Conservation (phyloP, 192 early-diverging fungal genomes). For the Blastocladiella britannica region DNA sequence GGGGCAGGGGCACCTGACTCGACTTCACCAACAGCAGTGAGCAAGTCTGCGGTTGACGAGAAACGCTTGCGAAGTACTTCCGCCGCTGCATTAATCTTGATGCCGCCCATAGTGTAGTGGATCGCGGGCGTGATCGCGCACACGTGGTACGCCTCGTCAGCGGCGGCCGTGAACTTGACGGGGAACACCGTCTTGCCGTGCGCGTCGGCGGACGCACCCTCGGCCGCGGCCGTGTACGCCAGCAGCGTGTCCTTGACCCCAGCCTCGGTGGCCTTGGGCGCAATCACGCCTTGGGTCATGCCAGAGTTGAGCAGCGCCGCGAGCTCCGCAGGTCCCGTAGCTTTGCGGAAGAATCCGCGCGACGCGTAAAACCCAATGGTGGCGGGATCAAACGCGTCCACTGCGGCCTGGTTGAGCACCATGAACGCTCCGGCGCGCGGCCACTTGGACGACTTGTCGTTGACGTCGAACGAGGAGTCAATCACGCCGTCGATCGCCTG, state of each 20-base stretch:
- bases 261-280: constrained; percentile 1
- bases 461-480: neutral
- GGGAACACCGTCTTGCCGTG: constrained; percentile 53
- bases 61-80: constrained; percentile 21
- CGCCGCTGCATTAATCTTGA: constrained; percentile 43
- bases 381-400: constrained; percentile 16
- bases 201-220: constrained; percentile 30
- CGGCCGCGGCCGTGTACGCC: constrained; percentile 35
- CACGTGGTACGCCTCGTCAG: constrained; percentile 35
- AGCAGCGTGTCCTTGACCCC: constrained; percentile 31
- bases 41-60: too few relatives aligned
- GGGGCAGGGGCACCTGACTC: constrained; percentile 25
- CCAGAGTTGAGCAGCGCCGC: constrained; percentile 6
- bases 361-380: constrained; percentile 19
- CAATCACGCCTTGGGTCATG: constrained; percentile 3
- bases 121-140: constrained; percentile 54
- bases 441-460: neutral
- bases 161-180: constrained; percentile 24
- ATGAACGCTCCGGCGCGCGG: constrained; percentile 14
- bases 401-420: constrained; percentile 17
- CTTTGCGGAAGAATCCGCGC: constrained; percentile 15
- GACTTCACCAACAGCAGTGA: too few relatives aligned
- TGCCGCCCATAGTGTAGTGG: constrained; percentile 68
- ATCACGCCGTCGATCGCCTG: constrained; percentile 2
- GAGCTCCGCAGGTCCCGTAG: constrained; percentile 4